phyloP scores from a whole-genome alignment of 805 yeast genomes.

The Metschnikowia baotianmanensis region DNA sequence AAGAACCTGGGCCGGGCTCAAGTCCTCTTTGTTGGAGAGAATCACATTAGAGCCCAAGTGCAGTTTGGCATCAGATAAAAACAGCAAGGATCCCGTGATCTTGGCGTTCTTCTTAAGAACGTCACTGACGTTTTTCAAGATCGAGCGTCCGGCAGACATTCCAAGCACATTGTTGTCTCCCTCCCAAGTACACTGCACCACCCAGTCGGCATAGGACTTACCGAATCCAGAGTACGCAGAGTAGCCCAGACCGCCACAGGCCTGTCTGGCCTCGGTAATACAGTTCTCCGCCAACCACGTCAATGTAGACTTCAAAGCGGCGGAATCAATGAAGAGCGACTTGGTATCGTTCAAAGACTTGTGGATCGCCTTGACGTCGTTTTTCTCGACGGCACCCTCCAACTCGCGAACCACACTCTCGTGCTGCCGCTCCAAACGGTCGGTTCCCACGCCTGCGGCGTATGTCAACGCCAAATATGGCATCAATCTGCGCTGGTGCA shows the following conservation, averaged over 20 bases:
- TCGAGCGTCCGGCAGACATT: slow-evolving; percentile 40
- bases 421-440: slow-evolving; percentile 36
- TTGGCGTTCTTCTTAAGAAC: slow-evolving; percentile 20
- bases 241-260: slow-evolving; percentile 50
- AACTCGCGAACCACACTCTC: slow-evolving; percentile 28
- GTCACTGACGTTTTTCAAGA: slow-evolving; percentile 31
- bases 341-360: slow-evolving; percentile 38
- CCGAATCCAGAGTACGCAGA: slow-evolving; percentile 45
- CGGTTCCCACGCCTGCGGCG: slow-evolving; percentile 38
- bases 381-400: slow-evolving; percentile 36
- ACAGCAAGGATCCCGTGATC: slow-evolving; percentile 16
- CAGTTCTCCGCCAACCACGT: slow-evolving; percentile 45
- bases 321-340: slow-evolving; percentile 44
- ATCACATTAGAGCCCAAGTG: slow-evolving; percentile 7
- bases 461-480: slow-evolving; percentile 43
- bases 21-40: slow-evolving; percentile 14
- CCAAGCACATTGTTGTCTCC: slow-evolving; percentile 48
- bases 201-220: slow-evolving; percentile 45
- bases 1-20: slow-evolving; percentile 19
- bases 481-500: slow-evolving; percentile 45
- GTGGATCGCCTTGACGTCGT: slow-evolving; percentile 31
- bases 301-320: slow-evolving; percentile 42
- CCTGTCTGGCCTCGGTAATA: slow-evolving; percentile 43
- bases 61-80: slow-evolving; percentile 15
- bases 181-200: slow-evolving; percentile 49